Evolutionary conservation across 768 basidiomycete genomes (phyloP), one percentile per base, ranked within the genome.

Genomic region (Tylopilus balloui): DNA sequence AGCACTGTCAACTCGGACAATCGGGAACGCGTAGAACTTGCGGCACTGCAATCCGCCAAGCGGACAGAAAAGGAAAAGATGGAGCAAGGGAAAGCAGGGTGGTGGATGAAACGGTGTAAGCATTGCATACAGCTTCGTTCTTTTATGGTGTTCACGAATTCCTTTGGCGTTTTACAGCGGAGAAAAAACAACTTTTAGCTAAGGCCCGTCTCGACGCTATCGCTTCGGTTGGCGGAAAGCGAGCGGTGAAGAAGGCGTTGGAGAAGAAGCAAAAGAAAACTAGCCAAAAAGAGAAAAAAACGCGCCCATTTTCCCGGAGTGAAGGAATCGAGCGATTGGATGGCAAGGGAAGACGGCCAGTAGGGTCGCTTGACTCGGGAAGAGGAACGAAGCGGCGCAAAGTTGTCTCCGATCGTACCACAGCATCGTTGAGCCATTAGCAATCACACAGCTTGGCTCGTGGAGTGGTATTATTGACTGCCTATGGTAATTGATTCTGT

Each of bases 261-360:
- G 89, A 89, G 58, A 94, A 88, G 77, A 92, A 83, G 66, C 83
- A 88, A 68, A 89, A 81, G 67, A 95, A 93, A 73, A 72, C 85
- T 17, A 77, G 78, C 43, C 89, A 92, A 67, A 92, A 88, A 67
- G 93, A 95, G 74, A 95, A 94, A 70, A 86, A 80, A 60, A 83
- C 78, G 48, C 73, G 91, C 45, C 93, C 93, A 12, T 85, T 83
- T 63, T 62, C 73, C 25, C 60, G 58, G 46, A 57, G 36, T 21
- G 56, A 52, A 52, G 58, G 46, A 10, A 24, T 14, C 20, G 53
- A 55, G 48, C 12, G 47, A 46, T 24, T 52, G 25, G 15, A 46
- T 39, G 49, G 47, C 39, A 56, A 54, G 42, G 55, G 28, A 45
- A 54, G 57, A 39, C 59, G 60, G 24, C 51, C 57, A 4, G 45